Percentiles rank a stretch among this genome's conserved stretches.
phyloP scores from a whole-genome alignment of 1,284 basidiomycete species.

The Trametes polyzona region DNA sequence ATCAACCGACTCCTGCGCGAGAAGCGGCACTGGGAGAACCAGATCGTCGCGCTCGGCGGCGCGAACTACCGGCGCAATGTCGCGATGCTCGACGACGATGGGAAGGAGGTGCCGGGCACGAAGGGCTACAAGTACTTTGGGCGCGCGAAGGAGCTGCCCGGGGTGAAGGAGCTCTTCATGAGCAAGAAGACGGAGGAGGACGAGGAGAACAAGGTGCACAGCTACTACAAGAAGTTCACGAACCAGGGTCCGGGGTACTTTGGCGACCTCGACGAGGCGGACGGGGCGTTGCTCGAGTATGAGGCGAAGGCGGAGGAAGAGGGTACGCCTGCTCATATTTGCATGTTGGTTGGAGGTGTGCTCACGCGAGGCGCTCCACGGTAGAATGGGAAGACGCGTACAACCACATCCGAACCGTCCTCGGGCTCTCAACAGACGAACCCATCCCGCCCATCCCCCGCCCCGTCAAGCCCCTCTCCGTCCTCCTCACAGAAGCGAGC shows the following conservation, averaged over 20 bases:
- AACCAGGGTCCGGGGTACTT: constrained; percentile 90
- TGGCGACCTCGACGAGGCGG: constrained; percentile 89
- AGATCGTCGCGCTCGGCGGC: constrained; percentile 93
- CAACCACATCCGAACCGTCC: constrained; percentile 54
- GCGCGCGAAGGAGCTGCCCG: constrained; percentile 94
- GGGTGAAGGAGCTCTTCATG: constrained; percentile 92
- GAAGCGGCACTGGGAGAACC: constrained; percentile 97
- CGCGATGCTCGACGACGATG: constrained; percentile 91
- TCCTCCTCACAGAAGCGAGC: constrained; percentile 29
- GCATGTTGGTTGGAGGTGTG: background rate
- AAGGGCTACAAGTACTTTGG: constrained; percentile 99
- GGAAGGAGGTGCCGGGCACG: constrained; percentile 94
- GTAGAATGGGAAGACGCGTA: constrained; percentile 78
- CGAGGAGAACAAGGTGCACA: constrained; percentile 78
- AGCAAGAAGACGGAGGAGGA: constrained; percentile 84
- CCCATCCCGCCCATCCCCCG: constrained; percentile 58
- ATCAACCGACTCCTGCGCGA: constrained; percentile 97
- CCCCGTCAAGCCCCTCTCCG: constrained; percentile 35
- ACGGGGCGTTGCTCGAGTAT: constrained; percentile 69
- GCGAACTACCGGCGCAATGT: constrained; percentile 95
- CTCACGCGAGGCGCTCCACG: background rate
- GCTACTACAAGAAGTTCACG: constrained; percentile 88
- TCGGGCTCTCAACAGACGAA: constrained; percentile 57
- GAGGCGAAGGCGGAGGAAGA: constrained; percentile 77
- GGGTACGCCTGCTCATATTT: constrained; percentile 54